phyloP scores from a whole-genome alignment of 2,329 filamentous ascomycete genomes.

The Fusarium ramigenum region DNA sequence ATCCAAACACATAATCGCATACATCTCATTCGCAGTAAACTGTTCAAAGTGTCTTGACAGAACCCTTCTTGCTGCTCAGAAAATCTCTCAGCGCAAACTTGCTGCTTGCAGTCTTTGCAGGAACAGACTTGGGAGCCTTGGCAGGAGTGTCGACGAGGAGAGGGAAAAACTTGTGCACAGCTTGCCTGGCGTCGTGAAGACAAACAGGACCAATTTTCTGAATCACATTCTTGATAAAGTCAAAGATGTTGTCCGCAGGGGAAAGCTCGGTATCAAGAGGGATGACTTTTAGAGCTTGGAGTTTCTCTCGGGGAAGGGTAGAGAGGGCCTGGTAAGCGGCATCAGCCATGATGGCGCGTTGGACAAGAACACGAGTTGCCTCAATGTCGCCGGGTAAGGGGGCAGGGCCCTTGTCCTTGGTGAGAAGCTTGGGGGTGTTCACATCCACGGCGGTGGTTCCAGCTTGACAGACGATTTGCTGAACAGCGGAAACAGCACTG shows the following conservation, averaged over 20 bases:
- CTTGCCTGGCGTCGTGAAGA: constrained; percentile 10
- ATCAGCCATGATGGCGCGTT: constrained; percentile 29
- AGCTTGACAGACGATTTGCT: constrained; percentile 6
- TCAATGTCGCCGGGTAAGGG: background rate
- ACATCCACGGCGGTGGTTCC: background rate
- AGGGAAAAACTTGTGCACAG: constrained; percentile 19
- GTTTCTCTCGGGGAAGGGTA: constrained; percentile 3
- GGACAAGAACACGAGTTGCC: constrained; percentile 18
- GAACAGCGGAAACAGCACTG: background rate
- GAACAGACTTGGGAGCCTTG: background rate
- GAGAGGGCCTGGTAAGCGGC: constrained; percentile 21
- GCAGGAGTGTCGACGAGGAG: background rate
- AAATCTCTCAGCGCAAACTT: constrained; percentile 19
- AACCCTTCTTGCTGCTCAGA: background rate
- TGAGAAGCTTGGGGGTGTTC: background rate
- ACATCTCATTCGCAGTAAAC: too few species aligned
- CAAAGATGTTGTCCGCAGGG: constrained; percentile 12
- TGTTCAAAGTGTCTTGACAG: background rate
- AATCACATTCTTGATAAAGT: constrained; percentile 20
- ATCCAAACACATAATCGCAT: background rate
- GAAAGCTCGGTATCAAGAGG: background rate
- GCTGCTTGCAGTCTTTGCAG: background rate
- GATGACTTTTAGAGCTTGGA: constrained; percentile 5
- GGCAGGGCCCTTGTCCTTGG: background rate
- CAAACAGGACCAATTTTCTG: constrained; percentile 6